Conservation (phyloP, 148 eudicot genomes). For the Chenopodium formosanum region DNA sequence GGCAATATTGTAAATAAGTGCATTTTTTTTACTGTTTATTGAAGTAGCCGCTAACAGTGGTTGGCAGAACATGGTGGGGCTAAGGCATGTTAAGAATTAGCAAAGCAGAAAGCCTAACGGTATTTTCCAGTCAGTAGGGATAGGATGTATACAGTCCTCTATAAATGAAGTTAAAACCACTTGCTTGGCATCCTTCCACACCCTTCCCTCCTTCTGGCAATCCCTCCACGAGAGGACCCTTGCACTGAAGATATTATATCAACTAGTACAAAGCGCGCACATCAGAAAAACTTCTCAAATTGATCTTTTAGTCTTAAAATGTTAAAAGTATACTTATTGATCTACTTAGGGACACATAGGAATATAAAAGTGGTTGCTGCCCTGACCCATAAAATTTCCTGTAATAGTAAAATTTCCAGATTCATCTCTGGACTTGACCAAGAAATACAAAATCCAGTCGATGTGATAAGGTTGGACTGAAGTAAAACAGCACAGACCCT, state of each 20-base stretch:
- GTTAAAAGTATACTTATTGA: neutral
- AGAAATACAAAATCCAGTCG: neutral
- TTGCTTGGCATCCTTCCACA: neutral
- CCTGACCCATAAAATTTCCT: neutral
- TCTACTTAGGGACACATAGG: neutral
- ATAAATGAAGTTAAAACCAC: neutral
- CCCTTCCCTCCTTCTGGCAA: no score
- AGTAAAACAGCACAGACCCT: neutral
- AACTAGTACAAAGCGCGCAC: neutral
- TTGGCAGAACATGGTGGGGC: neutral
- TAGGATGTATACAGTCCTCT: neutral
- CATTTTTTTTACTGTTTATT: no score
- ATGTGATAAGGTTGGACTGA: neutral
- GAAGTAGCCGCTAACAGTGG: no score
- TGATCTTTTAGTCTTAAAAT: neutral
- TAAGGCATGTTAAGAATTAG: neutral
- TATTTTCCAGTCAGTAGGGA: neutral
- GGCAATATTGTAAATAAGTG: no score
- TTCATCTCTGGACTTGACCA: conserved; percentile 3
- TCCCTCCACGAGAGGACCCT: neutral
- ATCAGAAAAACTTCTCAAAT: no score
- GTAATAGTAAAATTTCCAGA: neutral
- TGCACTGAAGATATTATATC: neutral
- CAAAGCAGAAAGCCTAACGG: neutral
- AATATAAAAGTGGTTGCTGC: neutral